Evolutionary conservation across 208 protist genomes (phyloP).

Genomic region (Crithidia mellificae): DNA sequence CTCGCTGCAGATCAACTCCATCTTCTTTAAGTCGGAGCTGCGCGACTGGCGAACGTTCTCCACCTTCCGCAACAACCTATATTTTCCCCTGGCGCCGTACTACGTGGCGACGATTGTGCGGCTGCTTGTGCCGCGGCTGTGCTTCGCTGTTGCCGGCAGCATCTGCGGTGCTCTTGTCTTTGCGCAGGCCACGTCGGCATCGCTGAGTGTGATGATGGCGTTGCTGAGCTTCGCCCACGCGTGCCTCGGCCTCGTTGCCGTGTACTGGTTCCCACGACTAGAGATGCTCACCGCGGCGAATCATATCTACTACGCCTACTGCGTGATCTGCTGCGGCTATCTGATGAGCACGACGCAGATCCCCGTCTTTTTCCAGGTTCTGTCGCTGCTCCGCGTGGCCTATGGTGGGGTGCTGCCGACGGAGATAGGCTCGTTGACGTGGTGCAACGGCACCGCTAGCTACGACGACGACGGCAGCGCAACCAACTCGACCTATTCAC

Average conservation of each 20-base stretch:
- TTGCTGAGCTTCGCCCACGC: conserved; percentile 46
- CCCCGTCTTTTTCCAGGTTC: conserved; percentile 33
- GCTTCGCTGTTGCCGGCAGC: conserved; percentile 27
- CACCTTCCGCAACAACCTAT: conserved; percentile 40
- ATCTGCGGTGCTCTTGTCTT: conserved; percentile 40
- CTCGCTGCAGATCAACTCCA: conserved; percentile 46
- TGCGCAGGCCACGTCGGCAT: conserved; percentile 14
- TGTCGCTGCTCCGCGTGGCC: conserved; percentile 49
- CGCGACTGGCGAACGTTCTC: conserved; percentile 39
- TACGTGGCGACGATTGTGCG: conserved; percentile 45
- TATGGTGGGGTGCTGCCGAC: conserved; percentile 46
- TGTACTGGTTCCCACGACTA: conserved; percentile 43
- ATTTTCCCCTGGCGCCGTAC: conserved; percentile 44
- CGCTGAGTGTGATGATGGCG: conserved; percentile 36
- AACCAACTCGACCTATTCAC: not conserved
- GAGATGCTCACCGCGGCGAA: conserved; percentile 29
- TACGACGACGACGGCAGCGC: not conserved
- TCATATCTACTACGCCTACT: conserved; percentile 51
- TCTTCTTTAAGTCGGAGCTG: conserved; percentile 52
- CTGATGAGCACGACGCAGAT: conserved; percentile 44
- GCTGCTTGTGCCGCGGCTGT: conserved; percentile 35
- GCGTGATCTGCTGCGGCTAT: conserved; percentile 52
- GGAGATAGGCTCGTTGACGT: conserved; percentile 30
- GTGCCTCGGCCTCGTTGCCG: conserved; percentile 33
- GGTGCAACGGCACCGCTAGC: conserved; percentile 19